phyloP scores from a whole-genome alignment of 140 eudicot species.

The Artemisia princeps region DNA sequence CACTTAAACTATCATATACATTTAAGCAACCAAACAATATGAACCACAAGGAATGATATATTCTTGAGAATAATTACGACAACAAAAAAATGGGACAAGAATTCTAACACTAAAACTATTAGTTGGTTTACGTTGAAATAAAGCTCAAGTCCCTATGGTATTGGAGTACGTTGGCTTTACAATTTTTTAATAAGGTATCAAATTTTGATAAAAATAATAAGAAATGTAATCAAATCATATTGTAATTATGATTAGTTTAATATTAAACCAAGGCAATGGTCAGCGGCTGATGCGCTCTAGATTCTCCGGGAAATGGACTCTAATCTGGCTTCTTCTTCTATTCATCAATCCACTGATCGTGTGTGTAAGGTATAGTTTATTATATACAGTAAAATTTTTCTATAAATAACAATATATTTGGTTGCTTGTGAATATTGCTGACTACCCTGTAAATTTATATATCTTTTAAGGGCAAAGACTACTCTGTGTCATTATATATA shows the following conservation, averaged over 20 bases:
- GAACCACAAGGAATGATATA: no score
- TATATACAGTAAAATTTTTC: not conserved
- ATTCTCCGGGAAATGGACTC: conserved; percentile 72
- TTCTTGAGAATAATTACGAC: not conserved
- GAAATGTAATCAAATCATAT: conserved; percentile 22
- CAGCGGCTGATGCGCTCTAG: conserved; percentile 99
- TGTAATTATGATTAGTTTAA: conserved; percentile 21
- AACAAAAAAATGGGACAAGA: conserved; percentile 14
- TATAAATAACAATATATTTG: not conserved
- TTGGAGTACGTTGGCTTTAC: conserved; percentile 18
- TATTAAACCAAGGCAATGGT: conserved; percentile 45
- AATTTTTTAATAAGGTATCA: conserved; percentile 2
- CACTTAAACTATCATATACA: no score
- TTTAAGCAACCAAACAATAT: no score
- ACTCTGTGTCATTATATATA: no score
- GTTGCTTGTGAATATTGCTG: not conserved
- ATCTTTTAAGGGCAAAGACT: no score
- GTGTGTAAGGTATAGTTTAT: conserved; percentile 16
- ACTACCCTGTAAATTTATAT: not conserved
- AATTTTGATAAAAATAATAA: conserved; percentile 1
- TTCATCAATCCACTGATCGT: conserved; percentile 31
- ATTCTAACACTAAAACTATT: conserved; percentile 1
- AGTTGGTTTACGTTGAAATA: conserved; percentile 16
- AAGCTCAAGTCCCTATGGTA: conserved; percentile 23
- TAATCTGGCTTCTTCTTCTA: conserved; percentile 35